A percentile compares a stretch with the other conserved stretches of the same genome.
These are phyloP conservation scores for Grigorovia jiainica DNA, from an alignment of 805 yeast genomes.

Conservation along the genomic window DNA sequence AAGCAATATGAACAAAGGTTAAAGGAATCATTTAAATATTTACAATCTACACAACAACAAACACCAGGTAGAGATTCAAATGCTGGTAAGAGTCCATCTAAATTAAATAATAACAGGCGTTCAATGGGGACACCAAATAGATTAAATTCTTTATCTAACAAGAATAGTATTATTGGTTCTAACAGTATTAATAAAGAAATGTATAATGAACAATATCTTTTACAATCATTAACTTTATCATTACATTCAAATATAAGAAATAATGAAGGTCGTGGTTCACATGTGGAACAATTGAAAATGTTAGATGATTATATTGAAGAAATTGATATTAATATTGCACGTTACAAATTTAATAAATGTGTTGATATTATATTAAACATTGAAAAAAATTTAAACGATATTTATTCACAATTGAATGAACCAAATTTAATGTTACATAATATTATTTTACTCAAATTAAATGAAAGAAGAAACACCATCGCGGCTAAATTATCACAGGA, in stretches of 20 bases:
- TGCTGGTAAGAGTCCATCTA: conserved; percentile 25
- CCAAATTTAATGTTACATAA: conserved; percentile 27
- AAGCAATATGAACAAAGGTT: conserved; percentile 34
- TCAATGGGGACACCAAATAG: conserved; percentile 18
- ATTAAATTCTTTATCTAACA: background rate
- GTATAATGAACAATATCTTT: conserved; percentile 23
- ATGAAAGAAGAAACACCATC: conserved; percentile 25
- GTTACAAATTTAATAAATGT: conserved; percentile 42
- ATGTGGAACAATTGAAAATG: conserved; percentile 38
- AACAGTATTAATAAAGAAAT: conserved; percentile 1
- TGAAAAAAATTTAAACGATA: conserved; percentile 21
- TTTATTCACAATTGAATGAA: conserved; percentile 11
- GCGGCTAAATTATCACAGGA: conserved; percentile 29
- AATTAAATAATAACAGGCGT: conserved; percentile 25
- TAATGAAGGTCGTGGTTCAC: conserved; percentile 33
- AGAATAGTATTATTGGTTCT: background rate
- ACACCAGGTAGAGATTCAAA: conserved; percentile 25
- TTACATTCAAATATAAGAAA: conserved; percentile 53
- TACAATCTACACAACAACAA: conserved; percentile 27
- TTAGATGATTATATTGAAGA: conserved; percentile 60
- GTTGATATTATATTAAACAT: conserved; percentile 29
- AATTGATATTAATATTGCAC: conserved; percentile 57
- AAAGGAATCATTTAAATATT: conserved; percentile 36
- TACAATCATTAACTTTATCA: conserved; percentile 52
- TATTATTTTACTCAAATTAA: conserved; percentile 27